Conservation (phyloP, 176 grass and related monocot species). For the Phoenix roebelenii region DNA sequence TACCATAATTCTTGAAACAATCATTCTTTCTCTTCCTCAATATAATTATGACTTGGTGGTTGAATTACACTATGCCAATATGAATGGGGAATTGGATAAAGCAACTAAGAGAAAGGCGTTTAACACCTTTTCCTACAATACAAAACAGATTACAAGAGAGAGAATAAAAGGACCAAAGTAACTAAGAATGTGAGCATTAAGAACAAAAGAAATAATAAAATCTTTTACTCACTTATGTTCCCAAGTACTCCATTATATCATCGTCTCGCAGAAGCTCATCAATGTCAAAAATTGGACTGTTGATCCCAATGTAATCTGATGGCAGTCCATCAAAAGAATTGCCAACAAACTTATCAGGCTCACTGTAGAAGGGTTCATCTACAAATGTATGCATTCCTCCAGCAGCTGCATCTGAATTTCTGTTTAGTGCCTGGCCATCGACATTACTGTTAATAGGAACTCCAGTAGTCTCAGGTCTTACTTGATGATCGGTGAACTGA, state of each 20-base stretch:
- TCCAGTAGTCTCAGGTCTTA: background rate
- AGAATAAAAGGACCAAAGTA: too few relatives aligned
- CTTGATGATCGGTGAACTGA: background rate
- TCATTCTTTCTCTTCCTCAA: too few relatives aligned
- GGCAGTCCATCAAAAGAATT: conserved; percentile 4
- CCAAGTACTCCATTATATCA: background rate
- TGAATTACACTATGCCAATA: too few relatives aligned
- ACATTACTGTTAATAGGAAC: background rate
- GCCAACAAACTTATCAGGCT: background rate
- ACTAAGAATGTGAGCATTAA: too few relatives aligned
- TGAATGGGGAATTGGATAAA: too few relatives aligned
- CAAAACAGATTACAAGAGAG: too few relatives aligned
- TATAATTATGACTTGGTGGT: too few relatives aligned
- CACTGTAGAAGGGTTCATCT: background rate
- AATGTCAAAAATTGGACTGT: background rate
- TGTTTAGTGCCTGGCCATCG: background rate
- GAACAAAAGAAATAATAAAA: too few relatives aligned
- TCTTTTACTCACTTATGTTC: conserved; percentile 2
- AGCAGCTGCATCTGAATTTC: background rate
- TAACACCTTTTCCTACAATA: too few relatives aligned
- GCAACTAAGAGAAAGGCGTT: too few relatives aligned
- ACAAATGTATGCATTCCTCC: background rate
- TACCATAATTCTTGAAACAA: too few relatives aligned
- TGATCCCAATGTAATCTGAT: background rate
- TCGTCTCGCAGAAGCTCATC: background rate